Base-by-base conservation (phyloP, 2,329 filamentous ascomycete species). In the Fusarium avenaceum region DNA sequence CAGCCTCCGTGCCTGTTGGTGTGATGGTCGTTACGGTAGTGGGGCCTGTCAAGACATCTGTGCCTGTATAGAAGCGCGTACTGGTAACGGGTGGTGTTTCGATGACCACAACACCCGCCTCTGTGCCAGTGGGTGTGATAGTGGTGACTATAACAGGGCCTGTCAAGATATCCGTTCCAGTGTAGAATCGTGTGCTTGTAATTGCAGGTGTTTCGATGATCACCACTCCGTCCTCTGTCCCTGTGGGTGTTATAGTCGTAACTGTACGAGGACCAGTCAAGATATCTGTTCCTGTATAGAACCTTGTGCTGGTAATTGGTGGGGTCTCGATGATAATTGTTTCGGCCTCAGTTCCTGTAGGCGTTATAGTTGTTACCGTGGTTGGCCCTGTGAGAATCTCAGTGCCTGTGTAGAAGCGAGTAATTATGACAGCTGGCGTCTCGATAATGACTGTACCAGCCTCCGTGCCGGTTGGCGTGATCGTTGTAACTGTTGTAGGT, bases 361-460 rank as follows among this genome's bases (percentile, higher is more conserved):
- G 51, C 2, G 32, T 48, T 5, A 54, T 6, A 5, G 42, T 54
- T 2, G 42, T 48, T 7, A 48, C n/a, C 14, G 24, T 54, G 3
- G 10, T 19, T 6, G 43, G 43, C 0, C 51, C 51, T 11, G n/a
- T 54, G 3, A 54, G n/a, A 3, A 30, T 9, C 1, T 54, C 43
- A 2, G 42, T 54, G 14, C 51, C 51, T 2, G 51, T 54, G n/a
- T 54, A 54, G 9, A 54, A 54, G 3, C 19, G n/a, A 4, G 42
- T 47, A 6, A 26, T 26, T 1, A 43, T 30, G 4, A 39, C 9
- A 13, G 51, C 42, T 2, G 22, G 42, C 3, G 51, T 53, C 40
- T 53, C 40, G 9, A 28, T n/a, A 3, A 53, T 26, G 6, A 53
- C 32, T 6, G 40, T 53, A 6, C 50, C 50, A 19, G 24, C 40